These are phyloP conservation scores for Coniochaeta ligniaria DNA, from an alignment of 2,329 filamentous ascomycete genomes.

Conservation along the genomic window DNA sequence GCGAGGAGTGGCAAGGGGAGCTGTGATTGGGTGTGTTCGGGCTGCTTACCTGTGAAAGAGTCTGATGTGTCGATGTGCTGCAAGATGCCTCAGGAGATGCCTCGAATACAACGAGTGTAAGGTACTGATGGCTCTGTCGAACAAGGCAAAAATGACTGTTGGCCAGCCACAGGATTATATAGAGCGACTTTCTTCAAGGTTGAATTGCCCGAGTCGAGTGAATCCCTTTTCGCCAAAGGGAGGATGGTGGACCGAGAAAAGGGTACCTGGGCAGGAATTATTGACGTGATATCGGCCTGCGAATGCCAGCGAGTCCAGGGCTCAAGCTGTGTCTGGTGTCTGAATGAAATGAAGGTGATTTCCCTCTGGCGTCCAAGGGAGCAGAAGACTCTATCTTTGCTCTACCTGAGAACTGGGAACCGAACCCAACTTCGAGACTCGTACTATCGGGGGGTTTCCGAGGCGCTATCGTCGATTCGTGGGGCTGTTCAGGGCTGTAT, in stretches of 20 bases:
- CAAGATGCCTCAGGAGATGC: not conserved
- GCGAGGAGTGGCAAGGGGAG: not conserved
- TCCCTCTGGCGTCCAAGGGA: not conserved
- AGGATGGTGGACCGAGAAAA: not conserved
- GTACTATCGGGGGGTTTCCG: not conserved
- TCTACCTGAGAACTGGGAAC: not conserved
- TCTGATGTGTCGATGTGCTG: not conserved
- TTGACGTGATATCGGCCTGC: not conserved
- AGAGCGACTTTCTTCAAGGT: not conserved
- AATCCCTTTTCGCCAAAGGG: not conserved
- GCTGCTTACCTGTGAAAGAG: conserved; percentile 1
- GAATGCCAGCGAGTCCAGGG: conserved; percentile 1
- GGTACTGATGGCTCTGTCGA: not conserved
- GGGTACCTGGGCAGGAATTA: not conserved
- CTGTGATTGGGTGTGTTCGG: not conserved
- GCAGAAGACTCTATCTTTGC: not conserved
- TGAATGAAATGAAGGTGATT: not conserved
- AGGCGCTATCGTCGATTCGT: not conserved
- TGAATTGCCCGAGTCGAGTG: not conserved
- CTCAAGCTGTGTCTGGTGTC: not conserved
- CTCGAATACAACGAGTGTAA: not conserved
- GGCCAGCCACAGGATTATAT: not conserved
- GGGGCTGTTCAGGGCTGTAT: not conserved
- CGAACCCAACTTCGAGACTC: not conserved
- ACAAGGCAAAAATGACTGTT: not conserved